Base-by-base conservation (phyloP, 805 yeast genomes). In the Monosporozyma unispora region DNA sequence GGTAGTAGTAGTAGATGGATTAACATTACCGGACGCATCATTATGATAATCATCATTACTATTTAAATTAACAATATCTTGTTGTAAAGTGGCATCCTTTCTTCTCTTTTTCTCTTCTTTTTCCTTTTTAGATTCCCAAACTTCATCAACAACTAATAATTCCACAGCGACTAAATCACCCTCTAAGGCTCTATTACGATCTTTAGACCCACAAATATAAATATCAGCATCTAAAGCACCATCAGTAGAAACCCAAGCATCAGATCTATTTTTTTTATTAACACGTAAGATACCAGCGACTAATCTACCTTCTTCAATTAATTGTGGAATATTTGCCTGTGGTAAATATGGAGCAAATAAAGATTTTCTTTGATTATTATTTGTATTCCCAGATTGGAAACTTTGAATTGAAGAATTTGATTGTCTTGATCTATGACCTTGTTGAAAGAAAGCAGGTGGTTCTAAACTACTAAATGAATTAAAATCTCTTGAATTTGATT, bases 161-260 rank as follows among this genome's bases (percentile, higher is more conserved):
- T 93, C 99, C 21, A 93, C 90, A 0, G 99, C 99, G 38, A 93
- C 99, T 47, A 88, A 71, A 66, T 93, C 99, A 50, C 97, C 96
- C 68, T 93, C 99, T 48, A 93, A 72, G 2, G 99, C 98, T 65
- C 99, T 82, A 68, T 93, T 93, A 66, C 99, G 85, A 69, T 93
- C 99, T 66, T 93, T 93, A 10, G 98, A 90, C 10, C 99, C 99
- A 72, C 98, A 93, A 56, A 93, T 93, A 63, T 89, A 93, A 53
- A 93, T 88, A 67, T 93, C 99, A 0, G 99, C 95, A 68, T 93
- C 99, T 54, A 93, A 76, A 29, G 90, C 77, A 1, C 96, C 96
- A 65, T 90, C 97, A 0, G 98, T 91, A 6, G 96, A 81, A n/a
- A 93, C 98, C 69, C 95, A 93, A 0, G 99, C 99, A 69, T 93